Evolutionary conservation across 352 stramenopile genomes (phyloP), one percentile per base, ranked within the genome.

Genomic region (Globisporangium apiculatum): DNA sequence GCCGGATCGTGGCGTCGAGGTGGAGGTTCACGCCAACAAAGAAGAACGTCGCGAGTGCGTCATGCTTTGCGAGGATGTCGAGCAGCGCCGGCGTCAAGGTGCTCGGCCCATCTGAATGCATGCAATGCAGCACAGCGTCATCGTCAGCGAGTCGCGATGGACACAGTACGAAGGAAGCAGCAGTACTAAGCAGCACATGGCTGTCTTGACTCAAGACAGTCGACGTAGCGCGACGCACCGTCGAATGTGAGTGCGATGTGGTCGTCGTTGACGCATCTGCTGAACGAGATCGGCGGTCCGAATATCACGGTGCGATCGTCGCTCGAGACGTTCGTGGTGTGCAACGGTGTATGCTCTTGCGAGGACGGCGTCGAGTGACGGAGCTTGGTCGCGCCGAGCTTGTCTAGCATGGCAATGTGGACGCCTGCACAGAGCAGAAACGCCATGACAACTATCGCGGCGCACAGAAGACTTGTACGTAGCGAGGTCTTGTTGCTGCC

Each of bases 231-330:
- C 7, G 47, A 48, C 55, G 48, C 18, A 62, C 57, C 48, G 31
- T 57, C 40, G 11, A 57, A 62, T n/a, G 50, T 57, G 38, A 55
- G 42, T 24, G 57, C 57, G 50, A 57, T 57, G 50, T 62, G 48
- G 18, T 49, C 11, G 10, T 46, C 41, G n/a, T 51, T 51, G n/a
- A 62, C 50, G 6, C 57, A 55, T 7, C 15, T 4, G 11, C 7
- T 8, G 38, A 60, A 60, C 14, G 55, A 8, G 5, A 48, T 18
- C 12, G 46, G 55, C 5, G 48, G 55, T 12, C 55, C 55, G 43
- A 51, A 9, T n/a, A 12, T 18, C 48, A 8, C 48, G 6, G 3
- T 31, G 24, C 24, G 24, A 3, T 31, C 24, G 24, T 53, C 11
- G 10, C 42, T 4, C 7, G 11, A 7, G 42, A n/a, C 5, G 11